Conservation (phyloP, 2,329 filamentous ascomycete species). For the Didymella keratinophila region DNA sequence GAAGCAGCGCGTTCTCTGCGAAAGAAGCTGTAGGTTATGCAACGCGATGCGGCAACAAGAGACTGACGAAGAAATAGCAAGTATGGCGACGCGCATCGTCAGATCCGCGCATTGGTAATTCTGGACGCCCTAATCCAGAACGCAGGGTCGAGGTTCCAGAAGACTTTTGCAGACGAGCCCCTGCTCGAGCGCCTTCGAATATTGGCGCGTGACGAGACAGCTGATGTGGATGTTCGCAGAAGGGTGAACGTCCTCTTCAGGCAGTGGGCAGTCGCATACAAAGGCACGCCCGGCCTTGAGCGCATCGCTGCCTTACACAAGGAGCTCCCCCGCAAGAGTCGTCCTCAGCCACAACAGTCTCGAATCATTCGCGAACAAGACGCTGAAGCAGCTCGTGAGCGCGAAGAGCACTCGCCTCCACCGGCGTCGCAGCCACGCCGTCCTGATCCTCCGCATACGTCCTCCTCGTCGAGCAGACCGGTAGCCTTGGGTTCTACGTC, state of each 20-base stretch:
- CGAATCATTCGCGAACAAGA: constrained; percentile 84
- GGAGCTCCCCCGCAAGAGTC: constrained; percentile 67
- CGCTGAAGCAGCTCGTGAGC: constrained; percentile 73
- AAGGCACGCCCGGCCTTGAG: constrained; percentile 79
- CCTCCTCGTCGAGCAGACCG: constrained; percentile 42
- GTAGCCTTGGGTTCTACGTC: constrained; percentile 39
- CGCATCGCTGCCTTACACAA: constrained; percentile 80
- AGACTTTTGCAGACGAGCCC: constrained; percentile 87
- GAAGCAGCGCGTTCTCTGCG: constrained; percentile 92
- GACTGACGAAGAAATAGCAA: constrained; percentile 64
- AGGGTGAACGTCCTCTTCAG: constrained; percentile 89
- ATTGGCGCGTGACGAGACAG: constrained; percentile 82
- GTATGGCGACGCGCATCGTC: constrained; percentile 93
- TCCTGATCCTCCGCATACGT: constrained; percentile 36
- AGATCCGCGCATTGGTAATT: constrained; percentile 85
- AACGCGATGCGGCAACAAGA: background rate
- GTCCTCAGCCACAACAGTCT: constrained; percentile 74
- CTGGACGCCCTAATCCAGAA: constrained; percentile 96
- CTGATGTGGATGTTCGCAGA: constrained; percentile 83
- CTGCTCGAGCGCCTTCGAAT: constrained; percentile 89
- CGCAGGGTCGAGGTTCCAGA: constrained; percentile 85
- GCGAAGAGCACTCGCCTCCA: constrained; percentile 60
- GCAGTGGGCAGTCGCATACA: constrained; percentile 85
- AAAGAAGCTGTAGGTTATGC: constrained; percentile 80
- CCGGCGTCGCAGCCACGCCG: constrained; percentile 40